phyloP scores from a whole-genome alignment of 1,284 basidiomycete genomes.

The Gastroboletus turbinatus region DNA sequence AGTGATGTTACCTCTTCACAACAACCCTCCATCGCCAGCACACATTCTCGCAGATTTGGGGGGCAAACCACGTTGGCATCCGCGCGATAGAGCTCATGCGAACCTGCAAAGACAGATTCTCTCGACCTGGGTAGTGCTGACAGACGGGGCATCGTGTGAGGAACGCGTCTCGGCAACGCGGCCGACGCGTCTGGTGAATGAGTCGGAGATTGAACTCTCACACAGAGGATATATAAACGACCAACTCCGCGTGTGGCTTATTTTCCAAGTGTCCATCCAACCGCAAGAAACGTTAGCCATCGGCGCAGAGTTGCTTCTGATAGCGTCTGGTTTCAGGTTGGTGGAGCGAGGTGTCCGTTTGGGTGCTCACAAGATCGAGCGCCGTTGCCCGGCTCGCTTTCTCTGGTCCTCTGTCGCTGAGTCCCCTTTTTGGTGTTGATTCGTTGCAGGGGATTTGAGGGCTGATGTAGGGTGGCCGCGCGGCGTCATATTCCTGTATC shows the following conservation, averaged over 20 bases:
- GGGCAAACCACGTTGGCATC: conserved; percentile 65
- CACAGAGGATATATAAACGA: conserved; percentile 9
- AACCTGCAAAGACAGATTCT: conserved; percentile 66
- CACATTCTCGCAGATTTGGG: conserved; percentile 68
- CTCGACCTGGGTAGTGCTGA: conserved; percentile 60
- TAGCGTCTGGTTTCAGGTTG: conserved; percentile 60
- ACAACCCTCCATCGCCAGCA: conserved; percentile 70
- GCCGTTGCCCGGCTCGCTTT: conserved; percentile 37
- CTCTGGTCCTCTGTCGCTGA: conserved; percentile 26
- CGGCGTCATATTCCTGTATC: conserved; percentile 78
- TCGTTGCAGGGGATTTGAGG: conserved; percentile 39
- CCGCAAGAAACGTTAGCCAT: conserved; percentile 42
- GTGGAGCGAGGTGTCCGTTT: conserved; percentile 67
- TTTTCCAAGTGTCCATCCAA: conserved; percentile 46
- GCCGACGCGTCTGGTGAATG: conserved; percentile 1
- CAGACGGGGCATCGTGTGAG: conserved; percentile 48
- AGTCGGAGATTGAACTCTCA: conserved; percentile 23
- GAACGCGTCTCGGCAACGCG: conserved; percentile 12
- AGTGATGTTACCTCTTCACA: conserved; percentile 57
- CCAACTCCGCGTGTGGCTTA: not conserved
- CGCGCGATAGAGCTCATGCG: conserved; percentile 56
- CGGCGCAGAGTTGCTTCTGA: conserved; percentile 29
- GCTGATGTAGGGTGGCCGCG: conserved; percentile 41
- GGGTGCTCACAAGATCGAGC: conserved; percentile 70
- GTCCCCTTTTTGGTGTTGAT: conserved; percentile 55